Conservation (phyloP, 164 flowering plant genomes). For the Magnolia changhungtana region DNA sequence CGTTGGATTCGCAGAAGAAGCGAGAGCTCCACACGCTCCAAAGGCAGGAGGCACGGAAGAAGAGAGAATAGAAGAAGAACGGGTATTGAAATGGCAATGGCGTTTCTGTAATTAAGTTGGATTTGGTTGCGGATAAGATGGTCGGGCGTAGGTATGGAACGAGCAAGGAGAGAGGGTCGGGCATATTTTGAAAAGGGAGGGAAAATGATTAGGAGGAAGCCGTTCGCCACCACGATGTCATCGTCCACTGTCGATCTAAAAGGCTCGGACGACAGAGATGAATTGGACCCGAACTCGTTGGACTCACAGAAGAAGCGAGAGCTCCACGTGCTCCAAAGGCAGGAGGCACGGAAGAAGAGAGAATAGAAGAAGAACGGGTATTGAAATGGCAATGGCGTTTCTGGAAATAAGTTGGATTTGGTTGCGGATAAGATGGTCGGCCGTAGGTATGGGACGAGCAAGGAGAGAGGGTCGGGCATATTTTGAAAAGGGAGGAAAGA, state of each 20-base stretch:
- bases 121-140: too few relatives aligned
- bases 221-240: neutral
- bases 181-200: too few relatives aligned
- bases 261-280: neutral
- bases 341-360: constrained; percentile 38
- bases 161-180: too few relatives aligned
- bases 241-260: neutral
- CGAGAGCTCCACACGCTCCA: constrained; percentile 43
- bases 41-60: constrained; percentile 39
- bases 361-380: constrained; percentile 10
- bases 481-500: too few relatives aligned
- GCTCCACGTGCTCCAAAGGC: constrained; percentile 37
- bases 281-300: neutral
- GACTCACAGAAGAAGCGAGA: constrained; percentile 33
- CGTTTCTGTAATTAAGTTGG: neutral
- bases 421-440: too few relatives aligned
- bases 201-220: too few relatives aligned
- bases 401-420: neutral
- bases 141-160: too few relatives aligned
- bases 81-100: neutral
- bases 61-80: constrained; percentile 17
- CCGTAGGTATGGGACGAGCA: too few relatives aligned
- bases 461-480: too few relatives aligned
- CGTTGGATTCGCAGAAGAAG: constrained; percentile 20
- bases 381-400: neutral